These are phyloP conservation scores for Malassezia yamatoensis DNA, from an alignment of 1,284 basidiomycete species.

Conservation along the genomic window DNA sequence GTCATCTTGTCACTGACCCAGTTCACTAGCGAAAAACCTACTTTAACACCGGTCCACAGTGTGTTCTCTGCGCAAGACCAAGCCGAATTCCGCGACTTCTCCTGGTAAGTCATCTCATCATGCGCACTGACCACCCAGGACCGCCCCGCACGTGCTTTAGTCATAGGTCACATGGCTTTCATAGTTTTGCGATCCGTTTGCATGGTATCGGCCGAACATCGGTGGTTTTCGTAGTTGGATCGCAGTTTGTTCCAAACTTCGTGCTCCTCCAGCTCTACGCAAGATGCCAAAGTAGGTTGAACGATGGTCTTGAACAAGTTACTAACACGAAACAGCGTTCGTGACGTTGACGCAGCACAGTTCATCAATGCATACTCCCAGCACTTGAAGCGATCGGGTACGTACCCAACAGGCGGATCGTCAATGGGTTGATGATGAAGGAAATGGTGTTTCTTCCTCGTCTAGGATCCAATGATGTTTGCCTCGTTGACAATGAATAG, in stretches of 20 bases:
- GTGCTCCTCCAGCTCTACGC: slow-evolving; percentile 15
- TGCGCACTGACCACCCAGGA: slow-evolving; percentile 14
- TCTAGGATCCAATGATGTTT: not conserved
- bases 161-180: slow-evolving; percentile 14
- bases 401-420: slow-evolving; percentile 16
- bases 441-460: not conserved
- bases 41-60: slow-evolving; percentile 90
- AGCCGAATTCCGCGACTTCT: slow-evolving; percentile 50
- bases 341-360: slow-evolving; percentile 59
- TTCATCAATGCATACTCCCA: slow-evolving; percentile 85
- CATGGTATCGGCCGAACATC: slow-evolving; percentile 13
- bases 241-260: not conserved
- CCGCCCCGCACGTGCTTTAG: slow-evolving; percentile 9
- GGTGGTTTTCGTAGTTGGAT: not conserved
- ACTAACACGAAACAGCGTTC: slow-evolving; percentile 33
- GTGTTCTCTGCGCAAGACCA: slow-evolving; percentile 87
- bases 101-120: slow-evolving; percentile 23
- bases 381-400: slow-evolving; percentile 80
- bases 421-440: not conserved
- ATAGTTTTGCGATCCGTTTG: slow-evolving; percentile 16
- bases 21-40: slow-evolving; percentile 92
- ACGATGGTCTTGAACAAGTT: slow-evolving; percentile 8
- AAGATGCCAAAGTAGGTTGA: slow-evolving; percentile 42
- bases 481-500: not conserved
- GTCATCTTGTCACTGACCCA: slow-evolving; percentile 6